Conservation (phyloP, 2,329 filamentous ascomycete genomes). For the Ciborinia camelliae region DNA sequence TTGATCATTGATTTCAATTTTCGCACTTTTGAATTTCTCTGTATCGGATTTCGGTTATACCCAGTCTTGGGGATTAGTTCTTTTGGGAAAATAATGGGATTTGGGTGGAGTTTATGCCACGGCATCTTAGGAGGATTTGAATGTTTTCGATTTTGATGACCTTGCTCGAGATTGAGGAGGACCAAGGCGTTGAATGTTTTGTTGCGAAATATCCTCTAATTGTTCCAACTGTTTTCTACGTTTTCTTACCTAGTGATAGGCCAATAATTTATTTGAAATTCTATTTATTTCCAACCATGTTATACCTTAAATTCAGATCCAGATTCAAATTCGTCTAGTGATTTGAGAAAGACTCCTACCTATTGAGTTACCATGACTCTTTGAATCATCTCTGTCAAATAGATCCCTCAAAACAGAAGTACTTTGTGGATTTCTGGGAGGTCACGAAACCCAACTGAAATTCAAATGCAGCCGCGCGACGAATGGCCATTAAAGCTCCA, state of each 20-base stretch:
- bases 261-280: neutral
- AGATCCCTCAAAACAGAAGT: no score
- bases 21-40: neutral
- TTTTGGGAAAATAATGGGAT: neutral
- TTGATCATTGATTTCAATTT: no score
- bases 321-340: neutral
- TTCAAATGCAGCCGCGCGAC: no score
- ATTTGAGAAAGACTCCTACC: neutral
- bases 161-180: neutral
- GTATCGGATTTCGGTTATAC: neutral
- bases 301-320: no score
- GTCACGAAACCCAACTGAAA: no score
- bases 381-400: neutral
- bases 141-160: neutral
- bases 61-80: neutral
- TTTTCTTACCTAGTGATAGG: neutral
- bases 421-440: no score
- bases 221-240: neutral
- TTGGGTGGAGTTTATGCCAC: neutral
- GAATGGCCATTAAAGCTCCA: no score
- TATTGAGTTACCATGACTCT: neutral
- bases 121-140: neutral
- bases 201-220: neutral
- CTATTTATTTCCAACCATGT: neutral
- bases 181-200: neutral